Conservation (phyloP, 306 rosid species). For the Quercus dentata region DNA sequence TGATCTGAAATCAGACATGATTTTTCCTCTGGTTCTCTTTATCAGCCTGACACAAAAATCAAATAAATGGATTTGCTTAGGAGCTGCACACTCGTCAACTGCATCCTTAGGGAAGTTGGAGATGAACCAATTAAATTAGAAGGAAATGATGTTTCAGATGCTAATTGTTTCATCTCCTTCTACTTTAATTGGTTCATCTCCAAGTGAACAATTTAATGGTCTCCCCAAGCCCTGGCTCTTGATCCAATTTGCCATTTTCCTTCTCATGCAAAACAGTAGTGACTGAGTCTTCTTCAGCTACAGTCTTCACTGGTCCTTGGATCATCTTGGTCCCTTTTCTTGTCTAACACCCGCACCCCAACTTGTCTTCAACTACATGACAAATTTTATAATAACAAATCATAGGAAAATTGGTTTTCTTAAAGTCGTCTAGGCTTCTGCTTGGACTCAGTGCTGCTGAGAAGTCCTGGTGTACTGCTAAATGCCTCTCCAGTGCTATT, state of each 20-base stretch:
- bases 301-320: conserved; percentile 55
- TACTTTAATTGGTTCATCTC: conserved; percentile 63
- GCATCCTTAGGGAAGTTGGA: conserved; percentile 66
- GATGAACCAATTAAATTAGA: too few species aligned
- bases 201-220: conserved; percentile 84
- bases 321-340: conserved; percentile 39
- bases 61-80: conserved; percentile 71
- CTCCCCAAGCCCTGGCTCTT: conserved; percentile 35
- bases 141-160: too few species aligned
- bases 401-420: too few species aligned
- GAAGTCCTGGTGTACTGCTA: too few species aligned
- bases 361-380: too few species aligned
- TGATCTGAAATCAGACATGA: conserved; percentile 63
- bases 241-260: conserved; percentile 65
- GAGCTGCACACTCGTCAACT: conserved; percentile 90
- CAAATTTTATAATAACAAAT: too few species aligned
- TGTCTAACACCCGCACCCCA: too few species aligned
- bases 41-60: conserved; percentile 56
- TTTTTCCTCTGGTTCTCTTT: conserved; percentile 64
- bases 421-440: too few species aligned
- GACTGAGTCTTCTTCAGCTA: conserved; percentile 50
- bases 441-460: too few species aligned
- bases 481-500: too few species aligned
- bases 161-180: too few species aligned
- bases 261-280: conserved; percentile 32